phyloP scores from a whole-genome alignment of 768 basidiomycete species.

The Amanita muscaria region DNA sequence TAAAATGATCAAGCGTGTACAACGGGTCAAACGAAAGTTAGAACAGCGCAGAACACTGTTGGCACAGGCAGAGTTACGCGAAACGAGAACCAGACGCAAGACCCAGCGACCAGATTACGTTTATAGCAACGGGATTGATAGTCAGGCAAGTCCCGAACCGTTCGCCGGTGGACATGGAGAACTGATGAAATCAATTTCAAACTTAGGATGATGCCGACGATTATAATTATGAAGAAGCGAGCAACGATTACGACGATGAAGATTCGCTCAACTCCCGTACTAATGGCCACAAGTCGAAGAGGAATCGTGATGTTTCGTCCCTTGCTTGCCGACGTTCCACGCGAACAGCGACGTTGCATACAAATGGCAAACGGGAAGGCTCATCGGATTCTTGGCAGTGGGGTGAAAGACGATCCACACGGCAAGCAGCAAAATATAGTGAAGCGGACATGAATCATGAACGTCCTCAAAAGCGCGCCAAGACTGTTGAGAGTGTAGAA shows the following conservation, averaged over 20 bases:
- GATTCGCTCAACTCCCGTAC: conserved; percentile 32
- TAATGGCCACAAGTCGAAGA: conserved; percentile 36
- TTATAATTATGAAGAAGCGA: conserved; percentile 56
- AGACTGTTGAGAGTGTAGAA: conserved; percentile 66
- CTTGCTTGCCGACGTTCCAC: conserved; percentile 44
- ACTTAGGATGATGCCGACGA: conserved; percentile 47
- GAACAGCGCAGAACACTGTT: conserved; percentile 56
- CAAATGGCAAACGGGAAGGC: conserved; percentile 44
- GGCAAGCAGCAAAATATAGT: conserved; percentile 45
- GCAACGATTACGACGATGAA: conserved; percentile 45
- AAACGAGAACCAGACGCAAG: conserved; percentile 69
- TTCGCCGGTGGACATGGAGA: not conserved
- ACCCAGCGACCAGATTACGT: conserved; percentile 76
- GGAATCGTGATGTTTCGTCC: conserved; percentile 23
- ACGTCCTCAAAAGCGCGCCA: conserved; percentile 57
- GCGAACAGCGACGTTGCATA: conserved; percentile 37
- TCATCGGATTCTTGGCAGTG: conserved; percentile 52
- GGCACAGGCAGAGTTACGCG: conserved; percentile 70
- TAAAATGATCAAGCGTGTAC: conserved; percentile 46
- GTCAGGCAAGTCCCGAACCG: conserved; percentile 43
- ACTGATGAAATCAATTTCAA: conserved; percentile 26
- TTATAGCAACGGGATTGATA: conserved; percentile 56
- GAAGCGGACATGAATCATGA: conserved; percentile 43
- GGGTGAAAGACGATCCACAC: conserved; percentile 66
- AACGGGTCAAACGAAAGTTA: conserved; percentile 59